phyloP scores from a whole-genome alignment of 2,329 filamentous ascomycete species.

The Rhynchosporium agropyri region DNA sequence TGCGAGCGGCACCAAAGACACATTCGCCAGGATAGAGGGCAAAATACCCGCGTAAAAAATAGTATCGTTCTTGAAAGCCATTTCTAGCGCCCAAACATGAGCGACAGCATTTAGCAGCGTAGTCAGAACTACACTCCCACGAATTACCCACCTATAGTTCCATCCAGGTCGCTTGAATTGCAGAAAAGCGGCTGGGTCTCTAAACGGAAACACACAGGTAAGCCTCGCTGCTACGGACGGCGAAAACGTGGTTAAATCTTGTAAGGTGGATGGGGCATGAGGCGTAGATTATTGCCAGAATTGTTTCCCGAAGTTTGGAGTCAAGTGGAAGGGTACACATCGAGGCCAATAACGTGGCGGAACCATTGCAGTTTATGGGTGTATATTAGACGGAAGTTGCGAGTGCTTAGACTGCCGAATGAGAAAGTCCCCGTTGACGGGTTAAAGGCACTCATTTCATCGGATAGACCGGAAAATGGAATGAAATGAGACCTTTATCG shows the following conservation, averaged over 20 bases:
- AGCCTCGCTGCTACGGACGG: slow-evolving; percentile 4
- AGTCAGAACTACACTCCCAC: neutral
- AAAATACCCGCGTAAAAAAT: neutral
- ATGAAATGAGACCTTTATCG: neutral
- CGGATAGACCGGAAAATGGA: neutral
- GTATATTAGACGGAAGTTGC: slow-evolving; percentile 3
- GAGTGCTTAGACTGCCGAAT: neutral
- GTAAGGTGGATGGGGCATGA: neutral
- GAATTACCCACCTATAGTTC: slow-evolving; percentile 1
- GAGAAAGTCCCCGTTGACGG: neutral
- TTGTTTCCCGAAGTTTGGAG: neutral
- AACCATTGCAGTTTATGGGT: slow-evolving; percentile 12
- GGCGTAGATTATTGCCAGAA: slow-evolving; percentile 8
- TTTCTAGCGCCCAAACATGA: slow-evolving; percentile 9
- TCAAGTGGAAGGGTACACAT: neutral
- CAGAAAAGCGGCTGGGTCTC: slow-evolving; percentile 2
- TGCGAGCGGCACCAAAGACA: neutral
- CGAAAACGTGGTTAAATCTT: neutral
- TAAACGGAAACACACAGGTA: slow-evolving; percentile 7
- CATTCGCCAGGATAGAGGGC: neutral
- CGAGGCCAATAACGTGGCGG: slow-evolving; percentile 1
- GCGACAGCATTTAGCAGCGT: slow-evolving; percentile 6
- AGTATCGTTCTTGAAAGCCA: slow-evolving; percentile 4
- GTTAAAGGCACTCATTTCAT: neutral
- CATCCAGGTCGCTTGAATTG: slow-evolving; percentile 1